Evolutionary conservation across 805 yeast genomes (phyloP), one percentile per base, ranked within the genome.

Genomic region (Lipomyces lipofer): DNA sequence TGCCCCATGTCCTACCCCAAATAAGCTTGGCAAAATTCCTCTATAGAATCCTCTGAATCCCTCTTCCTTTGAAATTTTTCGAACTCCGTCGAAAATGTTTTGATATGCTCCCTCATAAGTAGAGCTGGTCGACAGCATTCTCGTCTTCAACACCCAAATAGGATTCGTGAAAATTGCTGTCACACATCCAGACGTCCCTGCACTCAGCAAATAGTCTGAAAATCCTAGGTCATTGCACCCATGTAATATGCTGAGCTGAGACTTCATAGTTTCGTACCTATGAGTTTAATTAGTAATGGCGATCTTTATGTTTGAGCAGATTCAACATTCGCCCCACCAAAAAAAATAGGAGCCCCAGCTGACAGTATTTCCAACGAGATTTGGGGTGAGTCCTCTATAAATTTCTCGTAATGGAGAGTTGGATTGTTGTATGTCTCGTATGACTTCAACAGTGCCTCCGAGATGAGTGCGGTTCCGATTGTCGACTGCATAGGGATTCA

Each of bases 301-400:
- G 13, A 17, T 35, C 4, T 9, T 44, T 8, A 13, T 9, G 7
- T 30, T 29, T 28, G 43, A 19, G 4, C 33, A 25, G 8, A 21
- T 8, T 9, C 21, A 21, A 28, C 5, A 7, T 3, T 15, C 78
- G 32, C 86, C 78, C 69, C 91, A 94, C 38, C 88, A 73, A 28
- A 84, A 79, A 70, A 94, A 94, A 66, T 94, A 94, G 4, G 88
- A 68, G 0, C 89, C 86, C 98, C 99, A 94, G 0, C 96, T 92
- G 0, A 82, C 67, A 0, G 95, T 82, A 61, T 90, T 89, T 0
- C 98, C 99, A 0, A 88, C 35, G 3, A 92, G 64, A 66, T 91
- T 94, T 1, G 95, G 88, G 0, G 82, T 75, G 2, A 90, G 73
- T 0, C 97, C 97, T 52, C 96, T 75, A 65, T 91, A 90, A 48